These are phyloP conservation scores for Akanthomyces muscarius DNA, from an alignment of 2,329 filamentous ascomycete species.

Conservation along the genomic window DNA sequence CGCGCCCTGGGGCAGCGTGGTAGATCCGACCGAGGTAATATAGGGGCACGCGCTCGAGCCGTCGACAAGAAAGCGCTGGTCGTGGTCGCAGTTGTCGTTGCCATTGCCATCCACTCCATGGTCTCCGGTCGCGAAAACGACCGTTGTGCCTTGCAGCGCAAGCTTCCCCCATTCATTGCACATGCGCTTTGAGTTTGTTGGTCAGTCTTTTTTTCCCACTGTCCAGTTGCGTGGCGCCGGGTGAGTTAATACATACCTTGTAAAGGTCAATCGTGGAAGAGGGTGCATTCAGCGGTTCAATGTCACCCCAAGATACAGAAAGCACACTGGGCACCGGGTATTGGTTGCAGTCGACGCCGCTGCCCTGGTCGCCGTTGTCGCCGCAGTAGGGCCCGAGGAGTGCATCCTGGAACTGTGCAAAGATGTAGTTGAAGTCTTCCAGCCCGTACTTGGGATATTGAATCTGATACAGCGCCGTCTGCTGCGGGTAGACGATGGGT, in stretches of 20 bases:
- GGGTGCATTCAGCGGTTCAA: conserved; percentile 29
- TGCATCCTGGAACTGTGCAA: conserved; percentile 35
- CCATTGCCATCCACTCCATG: conserved; percentile 30
- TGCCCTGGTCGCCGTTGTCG: conserved; percentile 34
- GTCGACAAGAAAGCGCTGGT: conserved; percentile 30
- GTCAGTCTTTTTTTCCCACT: neutral
- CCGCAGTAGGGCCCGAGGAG: conserved; percentile 44
- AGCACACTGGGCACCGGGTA: conserved; percentile 28
- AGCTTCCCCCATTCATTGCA: conserved; percentile 45
- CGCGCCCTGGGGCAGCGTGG: conserved; percentile 38
- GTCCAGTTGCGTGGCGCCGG: neutral
- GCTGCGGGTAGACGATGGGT: conserved; percentile 50
- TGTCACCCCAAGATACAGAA: conserved; percentile 44
- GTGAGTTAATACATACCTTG: neutral
- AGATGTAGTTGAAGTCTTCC: conserved; percentile 26
- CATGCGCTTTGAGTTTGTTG: conserved; percentile 28
- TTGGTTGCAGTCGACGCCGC: conserved; percentile 22
- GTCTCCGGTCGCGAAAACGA: conserved; percentile 40
- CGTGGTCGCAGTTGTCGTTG: conserved; percentile 11
- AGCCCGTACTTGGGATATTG: conserved; percentile 16
- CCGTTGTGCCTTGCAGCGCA: conserved; percentile 39
- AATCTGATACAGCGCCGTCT: conserved; percentile 24
- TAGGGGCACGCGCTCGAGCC: conserved; percentile 39
- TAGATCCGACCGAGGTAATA: conserved; percentile 48
- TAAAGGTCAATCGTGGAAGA: neutral